Evolutionary conservation across 108 stramenopile species (phyloP).

Genomic region (Conticribra guillardii): DNA sequence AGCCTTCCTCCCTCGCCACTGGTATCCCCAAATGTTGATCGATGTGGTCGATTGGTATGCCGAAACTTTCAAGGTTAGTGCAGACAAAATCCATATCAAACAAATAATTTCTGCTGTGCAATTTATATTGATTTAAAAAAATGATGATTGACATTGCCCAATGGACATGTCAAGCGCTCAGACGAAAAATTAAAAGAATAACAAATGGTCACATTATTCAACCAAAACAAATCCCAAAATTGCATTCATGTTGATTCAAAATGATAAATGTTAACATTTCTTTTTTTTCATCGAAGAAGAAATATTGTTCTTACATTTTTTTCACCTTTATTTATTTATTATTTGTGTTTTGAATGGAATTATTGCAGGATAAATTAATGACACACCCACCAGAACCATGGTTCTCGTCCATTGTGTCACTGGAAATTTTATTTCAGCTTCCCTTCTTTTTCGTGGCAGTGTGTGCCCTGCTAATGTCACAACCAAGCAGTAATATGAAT

Average conservation of each 20-base stretch:
- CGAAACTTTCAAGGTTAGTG: slow-evolving; percentile 50
- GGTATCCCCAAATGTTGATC: slow-evolving; percentile 61
- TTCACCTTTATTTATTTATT: slow-evolving; percentile 5
- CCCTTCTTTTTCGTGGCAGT: slow-evolving; percentile 84
- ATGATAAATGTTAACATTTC: too few species aligned
- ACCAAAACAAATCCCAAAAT: too few species aligned
- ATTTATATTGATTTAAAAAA: too few species aligned
- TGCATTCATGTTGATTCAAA: too few species aligned
- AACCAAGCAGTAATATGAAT: slow-evolving; percentile 3
- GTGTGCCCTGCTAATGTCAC: slow-evolving; percentile 32
- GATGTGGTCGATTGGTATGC: slow-evolving; percentile 75
- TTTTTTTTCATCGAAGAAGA: too few species aligned
- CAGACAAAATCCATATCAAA: too few species aligned
- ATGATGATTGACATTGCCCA: too few species aligned
- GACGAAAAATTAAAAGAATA: too few species aligned
- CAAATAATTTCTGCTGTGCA: too few species aligned
- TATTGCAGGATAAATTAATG: slow-evolving; percentile 63
- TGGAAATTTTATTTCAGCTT: slow-evolving; percentile 78
- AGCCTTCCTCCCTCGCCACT: slow-evolving; percentile 57
- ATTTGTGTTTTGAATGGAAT: background rate
- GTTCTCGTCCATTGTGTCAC: slow-evolving; percentile 66
- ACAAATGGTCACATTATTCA: too few species aligned
- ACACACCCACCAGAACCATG: slow-evolving; percentile 50
- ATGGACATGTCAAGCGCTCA: too few species aligned
- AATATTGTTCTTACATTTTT: too few species aligned